These are phyloP conservation scores for Rhodotorula toruloides DNA, from an alignment of 768 basidiomycete species.

Conservation along the genomic window DNA sequence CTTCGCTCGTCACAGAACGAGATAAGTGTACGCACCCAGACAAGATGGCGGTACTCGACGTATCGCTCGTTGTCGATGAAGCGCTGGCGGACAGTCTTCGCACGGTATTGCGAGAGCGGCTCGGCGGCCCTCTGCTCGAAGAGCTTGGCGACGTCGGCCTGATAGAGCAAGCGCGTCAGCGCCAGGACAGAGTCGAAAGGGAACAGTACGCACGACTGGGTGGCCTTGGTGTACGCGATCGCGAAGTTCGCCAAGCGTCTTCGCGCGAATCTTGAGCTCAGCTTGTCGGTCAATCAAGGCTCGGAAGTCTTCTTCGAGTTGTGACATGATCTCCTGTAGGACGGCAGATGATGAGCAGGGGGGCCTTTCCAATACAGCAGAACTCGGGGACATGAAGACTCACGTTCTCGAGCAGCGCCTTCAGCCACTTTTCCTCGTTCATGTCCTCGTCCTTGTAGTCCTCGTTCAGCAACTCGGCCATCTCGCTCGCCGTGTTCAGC, in stretches of 20 bases:
- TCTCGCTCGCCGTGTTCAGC: constrained; percentile 30
- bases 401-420: constrained; percentile 4
- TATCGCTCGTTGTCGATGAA: constrained; percentile 64
- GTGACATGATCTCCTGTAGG: constrained; percentile 8
- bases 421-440: too few relatives aligned
- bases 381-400: background rate
- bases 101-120: constrained; percentile 53
- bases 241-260: constrained; percentile 56
- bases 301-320: constrained; percentile 65
- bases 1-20: background rate
- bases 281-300: constrained; percentile 62
- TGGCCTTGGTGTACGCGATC: constrained; percentile 58
- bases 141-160: constrained; percentile 42
- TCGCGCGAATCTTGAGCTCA: constrained; percentile 59
- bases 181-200: background rate
- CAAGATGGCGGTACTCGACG: constrained; percentile 57
- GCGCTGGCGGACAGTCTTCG: constrained; percentile 69
- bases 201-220: constrained; percentile 55
- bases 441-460: constrained; percentile 15
- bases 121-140: constrained; percentile 55
- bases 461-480: constrained; percentile 32
- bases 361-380: background rate
- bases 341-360: background rate
- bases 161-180: background rate
- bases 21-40: constrained; percentile 57